Base-by-base conservation (phyloP, 148 eudicot genomes). In the Camellia sinensis region DNA sequence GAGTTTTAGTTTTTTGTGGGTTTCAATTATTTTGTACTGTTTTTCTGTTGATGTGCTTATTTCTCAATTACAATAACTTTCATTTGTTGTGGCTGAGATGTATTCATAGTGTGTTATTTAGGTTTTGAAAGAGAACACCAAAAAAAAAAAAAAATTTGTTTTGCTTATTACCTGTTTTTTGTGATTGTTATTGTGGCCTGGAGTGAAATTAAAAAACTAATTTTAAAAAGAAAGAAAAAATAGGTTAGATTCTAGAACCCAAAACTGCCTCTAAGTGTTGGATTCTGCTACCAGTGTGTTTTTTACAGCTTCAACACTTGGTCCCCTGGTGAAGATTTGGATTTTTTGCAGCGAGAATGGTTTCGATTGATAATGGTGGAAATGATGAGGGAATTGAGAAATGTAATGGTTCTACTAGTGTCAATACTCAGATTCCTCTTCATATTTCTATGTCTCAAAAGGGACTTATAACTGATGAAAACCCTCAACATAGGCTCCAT, bases 361-460 rank as follows among this genome's bases (percentile, higher is more conserved):
- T 60, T 68, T 81, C 88, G 57, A 70, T 19, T 77, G 87, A 79
- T 76, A 82, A 73, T 52, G 83, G 87, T 70, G 86, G 74, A 79
- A 65, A 50, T 9, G 65, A 79, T 13, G 88, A 67, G 64, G 92
- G 62, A 71, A 73, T 53, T 74, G 88, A 90, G 81, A 92, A 85
- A 78, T 70, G 67, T 48, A 79, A 61, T 61, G 80, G n/a, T 71
- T 19, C 62, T 67, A 72, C 14, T 53, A 80, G 85, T 78, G 80
- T 89, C 65, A 88, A 83, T 73, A 73, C 76, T 73, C 81, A 76
- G 8, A 74, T 82, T 44, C 89, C 92, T 72, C 86, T 88, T 74
- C 85, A 69, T 37, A 64, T 84, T 80, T 84, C 86, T 73, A 76
- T 87, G 0, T 87, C 96, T 63, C 76, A 83, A 37, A 84, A 59